Evolutionary conservation across 257 asterid species (phyloP).

Genomic region (Eustoma russellianum): DNA sequence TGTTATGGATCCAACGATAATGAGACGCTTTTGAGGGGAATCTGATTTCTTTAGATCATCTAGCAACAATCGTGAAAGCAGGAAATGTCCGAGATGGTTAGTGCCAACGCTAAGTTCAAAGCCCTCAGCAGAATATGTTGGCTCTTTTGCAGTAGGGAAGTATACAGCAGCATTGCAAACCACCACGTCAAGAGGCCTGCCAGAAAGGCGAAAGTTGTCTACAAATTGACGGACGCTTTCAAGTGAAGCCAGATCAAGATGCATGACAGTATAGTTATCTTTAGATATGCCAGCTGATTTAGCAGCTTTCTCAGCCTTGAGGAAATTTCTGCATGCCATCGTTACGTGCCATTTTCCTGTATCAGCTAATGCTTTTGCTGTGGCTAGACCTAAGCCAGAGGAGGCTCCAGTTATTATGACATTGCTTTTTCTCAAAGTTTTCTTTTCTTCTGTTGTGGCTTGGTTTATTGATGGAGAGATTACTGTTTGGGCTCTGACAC

Average conservation of each 20-base stretch:
- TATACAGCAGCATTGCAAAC: constrained; percentile 86
- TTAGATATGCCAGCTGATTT: constrained; percentile 54
- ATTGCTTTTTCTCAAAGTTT: constrained; percentile 56
- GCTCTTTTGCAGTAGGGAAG: constrained; percentile 76
- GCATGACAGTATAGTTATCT: constrained; percentile 69
- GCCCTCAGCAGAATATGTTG: constrained; percentile 72
- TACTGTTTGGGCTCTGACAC: constrained; percentile 50
- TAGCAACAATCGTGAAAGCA: constrained; percentile 53
- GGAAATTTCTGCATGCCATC: constrained; percentile 87
- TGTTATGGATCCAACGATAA: constrained; percentile 87
- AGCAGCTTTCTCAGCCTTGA: constrained; percentile 79
- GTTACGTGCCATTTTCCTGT: constrained; percentile 81
- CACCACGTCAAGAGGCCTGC: constrained; percentile 56
- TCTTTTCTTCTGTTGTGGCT: constrained; percentile 42
- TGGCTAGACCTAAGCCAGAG: constrained; percentile 75
- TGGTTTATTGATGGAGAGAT: constrained; percentile 41
- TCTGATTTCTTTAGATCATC: constrained; percentile 66
- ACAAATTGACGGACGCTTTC: constrained; percentile 80
- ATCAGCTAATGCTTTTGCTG: constrained; percentile 71
- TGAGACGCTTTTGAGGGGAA: constrained; percentile 46
- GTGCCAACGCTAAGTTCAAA: constrained; percentile 83
- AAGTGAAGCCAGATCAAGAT: constrained; percentile 77
- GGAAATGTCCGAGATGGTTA: constrained; percentile 75
- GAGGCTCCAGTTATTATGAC: constrained; percentile 78
- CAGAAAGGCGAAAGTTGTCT: constrained; percentile 48